Conservation (phyloP, 441 rosid genomes). For the Gossypium gossypioides region DNA sequence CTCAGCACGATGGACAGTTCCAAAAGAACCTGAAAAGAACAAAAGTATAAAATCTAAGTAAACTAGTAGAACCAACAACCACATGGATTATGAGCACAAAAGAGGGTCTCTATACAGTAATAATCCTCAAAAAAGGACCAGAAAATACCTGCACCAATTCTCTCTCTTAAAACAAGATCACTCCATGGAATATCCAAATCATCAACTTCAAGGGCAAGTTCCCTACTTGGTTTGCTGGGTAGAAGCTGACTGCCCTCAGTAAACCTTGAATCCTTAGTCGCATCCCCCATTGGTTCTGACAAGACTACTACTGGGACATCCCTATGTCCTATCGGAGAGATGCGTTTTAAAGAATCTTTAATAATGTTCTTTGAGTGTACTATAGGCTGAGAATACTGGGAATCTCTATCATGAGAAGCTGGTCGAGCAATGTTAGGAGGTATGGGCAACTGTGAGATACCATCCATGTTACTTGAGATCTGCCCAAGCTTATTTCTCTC, state of each 20-base stretch:
- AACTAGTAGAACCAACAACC: conserved; percentile 4
- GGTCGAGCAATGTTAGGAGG: conserved; percentile 26
- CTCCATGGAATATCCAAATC: conserved; percentile 85
- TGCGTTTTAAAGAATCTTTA: conserved; percentile 36
- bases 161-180: conserved; percentile 82
- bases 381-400: conserved; percentile 33
- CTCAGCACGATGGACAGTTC: conserved; percentile 95
- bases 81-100: conserved; percentile 13
- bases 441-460: conserved; percentile 29
- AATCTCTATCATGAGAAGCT: conserved; percentile 34
- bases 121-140: background rate
- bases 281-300: conserved; percentile 26
- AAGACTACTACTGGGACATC: conserved; percentile 24
- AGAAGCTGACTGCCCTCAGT: conserved; percentile 31
- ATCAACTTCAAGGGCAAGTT: conserved; percentile 59
- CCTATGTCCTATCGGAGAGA: conserved; percentile 28
- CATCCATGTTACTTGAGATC: conserved; percentile 33
- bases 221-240: conserved; percentile 39
- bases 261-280: conserved; percentile 30
- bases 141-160: conserved; percentile 87
- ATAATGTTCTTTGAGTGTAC: conserved; percentile 27
- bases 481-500: conserved; percentile 35
- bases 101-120: conserved; percentile 5
- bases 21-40: conserved; percentile 88
- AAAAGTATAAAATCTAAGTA: conserved; percentile 18